Evolutionary conservation across 176 grass and related monocot genomes (phyloP).

Genomic region (Triticum urartu): DNA sequence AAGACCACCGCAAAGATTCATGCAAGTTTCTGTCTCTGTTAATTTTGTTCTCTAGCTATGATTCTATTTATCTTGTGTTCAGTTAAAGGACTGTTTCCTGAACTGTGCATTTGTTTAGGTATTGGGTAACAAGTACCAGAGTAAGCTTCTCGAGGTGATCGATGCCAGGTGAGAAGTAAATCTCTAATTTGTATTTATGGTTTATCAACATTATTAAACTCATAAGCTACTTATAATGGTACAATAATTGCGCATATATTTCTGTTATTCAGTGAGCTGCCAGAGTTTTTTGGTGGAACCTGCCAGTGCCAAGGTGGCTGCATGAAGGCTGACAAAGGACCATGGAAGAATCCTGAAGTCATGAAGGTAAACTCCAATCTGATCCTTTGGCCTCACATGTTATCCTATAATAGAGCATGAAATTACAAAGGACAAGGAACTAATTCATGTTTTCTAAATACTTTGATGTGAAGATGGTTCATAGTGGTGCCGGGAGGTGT

Average conservation of each 20-base stretch:
- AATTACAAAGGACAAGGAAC: background rate
- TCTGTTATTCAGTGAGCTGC: conserved; percentile 64
- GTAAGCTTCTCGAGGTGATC: conserved; percentile 95
- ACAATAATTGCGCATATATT: background rate
- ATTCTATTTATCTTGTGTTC: background rate
- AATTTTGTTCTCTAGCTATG: conserved; percentile 2
- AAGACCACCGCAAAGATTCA: conserved; percentile 98
- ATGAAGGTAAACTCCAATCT: conserved; percentile 57
- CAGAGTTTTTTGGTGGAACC: conserved; percentile 89
- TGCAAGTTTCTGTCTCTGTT: conserved; percentile 33
- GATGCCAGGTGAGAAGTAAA: conserved; percentile 70
- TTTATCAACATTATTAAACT: conserved; percentile 3
- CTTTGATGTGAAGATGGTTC: conserved; percentile 67
- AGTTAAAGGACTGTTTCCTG: conserved; percentile 16
- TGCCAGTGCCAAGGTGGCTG: conserved; percentile 90
- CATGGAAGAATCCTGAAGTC: conserved; percentile 89
- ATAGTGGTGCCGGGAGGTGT: conserved; percentile 63
- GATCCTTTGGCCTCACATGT: background rate
- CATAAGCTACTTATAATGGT: background rate
- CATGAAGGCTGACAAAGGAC: conserved; percentile 89
- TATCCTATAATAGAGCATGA: background rate
- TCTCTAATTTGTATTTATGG: background rate
- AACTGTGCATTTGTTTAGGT: conserved; percentile 55
- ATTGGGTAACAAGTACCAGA: conserved; percentile 96
- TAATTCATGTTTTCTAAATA: conserved; percentile 20